Conservation (phyloP, 2,329 filamentous ascomycete species). For the Fusarium oligoseptatum region DNA sequence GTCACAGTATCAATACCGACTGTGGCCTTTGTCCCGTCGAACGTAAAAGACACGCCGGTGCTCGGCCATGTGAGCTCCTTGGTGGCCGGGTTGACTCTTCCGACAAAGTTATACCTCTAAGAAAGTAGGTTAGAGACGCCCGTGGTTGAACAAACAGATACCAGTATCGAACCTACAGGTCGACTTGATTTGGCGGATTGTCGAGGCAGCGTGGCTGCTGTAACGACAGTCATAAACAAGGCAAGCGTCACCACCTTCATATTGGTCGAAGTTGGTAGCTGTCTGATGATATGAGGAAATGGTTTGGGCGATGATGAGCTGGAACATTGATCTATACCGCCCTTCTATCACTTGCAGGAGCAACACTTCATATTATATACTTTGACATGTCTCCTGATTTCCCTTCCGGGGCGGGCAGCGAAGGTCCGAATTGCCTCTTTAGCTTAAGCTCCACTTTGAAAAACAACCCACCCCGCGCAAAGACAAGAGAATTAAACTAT, state of each 20-base stretch:
- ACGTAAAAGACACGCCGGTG: conserved; percentile 57
- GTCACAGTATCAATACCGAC: conserved; percentile 43
- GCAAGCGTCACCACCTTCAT: conserved; percentile 18
- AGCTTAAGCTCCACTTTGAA: not conserved
- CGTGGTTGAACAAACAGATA: too few relatives aligned
- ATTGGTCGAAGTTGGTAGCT: not conserved
- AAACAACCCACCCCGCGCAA: not conserved
- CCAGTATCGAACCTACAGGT: not conserved
- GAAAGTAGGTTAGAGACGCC: not conserved
- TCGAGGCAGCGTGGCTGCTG: conserved; percentile 7
- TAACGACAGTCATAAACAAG: conserved; percentile 11
- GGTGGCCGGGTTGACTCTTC: conserved; percentile 58
- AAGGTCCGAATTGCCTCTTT: conserved; percentile 30
- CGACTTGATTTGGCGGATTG: not conserved
- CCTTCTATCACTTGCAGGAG: not conserved
- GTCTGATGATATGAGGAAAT: not conserved
- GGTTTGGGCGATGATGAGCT: accelerated
- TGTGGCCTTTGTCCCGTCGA: conserved; percentile 55
- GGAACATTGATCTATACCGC: not conserved
- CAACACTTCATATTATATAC: not conserved
- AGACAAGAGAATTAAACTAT: not conserved
- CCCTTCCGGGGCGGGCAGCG: conserved; percentile 1
- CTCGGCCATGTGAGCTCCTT: conserved; percentile 60
- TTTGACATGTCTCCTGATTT: conserved; percentile 4
- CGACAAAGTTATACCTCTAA: conserved; percentile 47